Base-by-base conservation (phyloP, 805 yeast species). In the Kodamaea fukazawae region DNA sequence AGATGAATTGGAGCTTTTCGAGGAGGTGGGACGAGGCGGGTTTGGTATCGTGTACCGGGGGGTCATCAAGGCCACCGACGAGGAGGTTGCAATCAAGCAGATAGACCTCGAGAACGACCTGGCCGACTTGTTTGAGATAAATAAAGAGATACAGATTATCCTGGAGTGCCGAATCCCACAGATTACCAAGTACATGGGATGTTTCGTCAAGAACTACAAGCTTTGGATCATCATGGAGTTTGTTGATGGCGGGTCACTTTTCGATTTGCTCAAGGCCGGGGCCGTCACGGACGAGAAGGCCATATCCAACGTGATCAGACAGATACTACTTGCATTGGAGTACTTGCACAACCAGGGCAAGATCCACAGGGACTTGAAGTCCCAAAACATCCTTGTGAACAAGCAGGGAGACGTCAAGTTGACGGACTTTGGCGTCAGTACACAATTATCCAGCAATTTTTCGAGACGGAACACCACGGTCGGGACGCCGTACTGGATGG, bases 181-280 rank as follows among this genome's bases (percentile, higher is more conserved):
- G 51, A 78, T 85, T 33, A 85, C 91, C 2, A 68, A 67, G 42
- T 85, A 82, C 51, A 70, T 75, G 50, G 93, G 91, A 7, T 81
- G 87, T 45, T 83, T 83, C 56, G 81, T 83, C 23, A 73, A 75
- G 47, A 81, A 82, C 28, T 77, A 73, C 55, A 82, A 82, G 56
- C 68, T 85, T 10, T 83, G 90, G 89, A 84, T 85, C 38, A 71
- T 83, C 9, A 86, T 85, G 93, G 95, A 85, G 58, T 81, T 63
- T 55, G 72, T 84, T n/a, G 81, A 83, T 28, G 93, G 89, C 0
- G 95, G 95, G 2, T 79, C 88, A 4, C 71, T 86, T 35, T 70
- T 78, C 32, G 93, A 85, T 42, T 59, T 86, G 26, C 56, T 84
- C 30, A 63, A 68, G 22, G 78, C 83, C 0, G 70, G 85, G 0